Conservation (phyloP, 129 eudicot genomes). For the Logfia minima region DNA sequence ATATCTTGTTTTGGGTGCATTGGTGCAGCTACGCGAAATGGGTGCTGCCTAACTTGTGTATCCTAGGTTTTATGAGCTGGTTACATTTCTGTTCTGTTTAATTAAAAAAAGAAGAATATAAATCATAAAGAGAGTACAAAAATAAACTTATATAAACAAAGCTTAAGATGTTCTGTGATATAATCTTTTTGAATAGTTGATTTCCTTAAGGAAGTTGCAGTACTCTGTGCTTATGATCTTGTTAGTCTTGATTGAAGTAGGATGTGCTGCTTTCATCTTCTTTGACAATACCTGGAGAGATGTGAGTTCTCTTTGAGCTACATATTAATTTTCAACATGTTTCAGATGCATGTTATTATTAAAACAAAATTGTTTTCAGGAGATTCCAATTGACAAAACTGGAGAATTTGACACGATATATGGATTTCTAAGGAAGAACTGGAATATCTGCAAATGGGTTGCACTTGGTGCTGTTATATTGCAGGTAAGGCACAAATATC, state of each 20-base stretch:
- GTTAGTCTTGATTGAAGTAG: conserved; percentile 68
- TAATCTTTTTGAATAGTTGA: conserved; percentile 20
- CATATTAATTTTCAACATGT: conserved; percentile 9
- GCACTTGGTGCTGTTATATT: conserved; percentile 80
- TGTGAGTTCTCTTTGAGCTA: conserved; percentile 41
- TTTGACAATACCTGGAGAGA: conserved; percentile 79
- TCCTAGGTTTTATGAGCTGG: conserved; percentile 38
- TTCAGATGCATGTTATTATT: background rate
- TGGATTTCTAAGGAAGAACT: conserved; percentile 65
- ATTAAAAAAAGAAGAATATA: background rate
- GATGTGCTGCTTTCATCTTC: conserved; percentile 82
- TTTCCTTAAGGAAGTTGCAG: conserved; percentile 59
- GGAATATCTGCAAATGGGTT: conserved; percentile 82
- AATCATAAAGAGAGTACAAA: background rate
- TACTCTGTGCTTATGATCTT: conserved; percentile 69
- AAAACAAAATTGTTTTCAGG: conserved; percentile 42
- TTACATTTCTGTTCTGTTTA: background rate
- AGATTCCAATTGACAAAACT: conserved; percentile 79
- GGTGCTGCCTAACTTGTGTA: conserved; percentile 91
- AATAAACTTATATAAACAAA: background rate
- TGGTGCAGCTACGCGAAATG: conserved; percentile 69
- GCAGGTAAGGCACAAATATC: conserved; percentile 45
- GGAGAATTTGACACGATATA: conserved; percentile 69
- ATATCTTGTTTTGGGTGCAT: conserved; percentile 89
- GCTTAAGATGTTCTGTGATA: background rate